phyloP scores from a whole-genome alignment of 2,329 filamentous ascomycete genomes.

The Phialophora tarda region DNA sequence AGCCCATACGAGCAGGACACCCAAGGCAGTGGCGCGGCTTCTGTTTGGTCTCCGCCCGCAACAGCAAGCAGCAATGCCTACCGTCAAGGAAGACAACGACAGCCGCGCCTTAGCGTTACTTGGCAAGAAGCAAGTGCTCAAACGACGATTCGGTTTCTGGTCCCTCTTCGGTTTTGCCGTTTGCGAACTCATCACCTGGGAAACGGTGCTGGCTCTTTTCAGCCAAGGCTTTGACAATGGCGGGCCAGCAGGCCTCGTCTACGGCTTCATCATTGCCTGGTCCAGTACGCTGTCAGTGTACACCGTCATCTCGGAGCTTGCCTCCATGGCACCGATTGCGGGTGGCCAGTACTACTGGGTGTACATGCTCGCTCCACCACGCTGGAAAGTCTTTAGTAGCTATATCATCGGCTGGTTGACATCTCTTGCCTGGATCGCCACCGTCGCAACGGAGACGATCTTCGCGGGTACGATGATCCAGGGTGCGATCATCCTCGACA shows the following conservation, averaged over 20 bases:
- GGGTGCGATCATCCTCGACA: conserved; percentile 48
- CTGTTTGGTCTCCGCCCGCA: not conserved
- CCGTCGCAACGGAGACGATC: conserved; percentile 50
- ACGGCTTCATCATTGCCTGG: conserved; percentile 61
- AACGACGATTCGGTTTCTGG: conserved; percentile 51
- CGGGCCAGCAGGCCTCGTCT: conserved; percentile 57
- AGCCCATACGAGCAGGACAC: not conserved
- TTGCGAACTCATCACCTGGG: conserved; percentile 55
- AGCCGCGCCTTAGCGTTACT: conserved; percentile 49
- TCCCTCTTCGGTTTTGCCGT: conserved; percentile 54
- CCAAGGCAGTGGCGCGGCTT: not conserved
- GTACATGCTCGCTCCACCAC: conserved; percentile 52
- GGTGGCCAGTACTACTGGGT: conserved; percentile 56
- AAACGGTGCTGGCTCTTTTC: conserved; percentile 54
- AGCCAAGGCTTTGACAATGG: conserved; percentile 52
- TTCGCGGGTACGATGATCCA: conserved; percentile 52
- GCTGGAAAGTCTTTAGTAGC: conserved; percentile 50
- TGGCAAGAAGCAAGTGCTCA: conserved; percentile 55
- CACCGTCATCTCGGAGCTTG: conserved; percentile 55
- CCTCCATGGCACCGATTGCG: conserved; percentile 55
- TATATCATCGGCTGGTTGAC: conserved; percentile 55
- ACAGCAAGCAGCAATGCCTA: conserved; percentile 20
- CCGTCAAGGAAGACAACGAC: conserved; percentile 41
- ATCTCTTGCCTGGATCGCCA: conserved; percentile 51
- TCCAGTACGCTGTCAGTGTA: conserved; percentile 55